Base-by-base conservation (phyloP, 768 basidiomycete genomes). In the Dioszegia hungarica region DNA sequence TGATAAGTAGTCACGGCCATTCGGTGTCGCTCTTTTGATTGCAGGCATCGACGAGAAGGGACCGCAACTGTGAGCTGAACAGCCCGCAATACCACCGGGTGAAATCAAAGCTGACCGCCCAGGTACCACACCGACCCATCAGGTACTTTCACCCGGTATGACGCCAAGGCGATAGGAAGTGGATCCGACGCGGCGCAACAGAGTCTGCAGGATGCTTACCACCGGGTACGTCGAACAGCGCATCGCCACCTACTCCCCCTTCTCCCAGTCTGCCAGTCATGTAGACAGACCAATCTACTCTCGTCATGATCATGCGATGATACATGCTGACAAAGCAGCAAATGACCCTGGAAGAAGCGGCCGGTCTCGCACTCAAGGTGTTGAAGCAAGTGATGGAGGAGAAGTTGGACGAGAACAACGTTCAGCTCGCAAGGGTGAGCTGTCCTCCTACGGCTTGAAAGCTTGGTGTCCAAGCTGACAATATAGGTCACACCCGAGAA, bases 351-450 rank as follows among this genome's bases (percentile, higher is more conserved):
- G 77, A 81, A 63, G 91, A 95, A 77, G 95, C 92, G 0, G 90
- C 97, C 65, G 80, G 83, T 36, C 79, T 98, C 61, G 87, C 89
- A 2, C 79, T 98, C 50, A 86, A 84, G 61, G 90, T 98, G 43
- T 80, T 98, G 61, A 98, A 99, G 79, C 92, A 98, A 79, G 95
- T 98, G 40, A 99, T 98, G 95, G 95, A 98, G 77, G 95, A 98
- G 79, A 97, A 95, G 76, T 83, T 99, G 39, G 94, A 98, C 78
- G 90, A 95, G 67, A 93, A 97, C 79, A 98, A 99, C 66, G 93
- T 98, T 24, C 93, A 98, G 77, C 81, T 99, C 14, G 92, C 94
- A 50, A 91, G 93, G 82, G 93, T 88, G 51, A 29, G 81, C 77
- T 17, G n/a, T 20, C 38, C 15, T 31, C 14, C 28, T 34, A 11